Base-by-base conservation (phyloP, 148 eudicot species). In the Fagopyrum tataricum region DNA sequence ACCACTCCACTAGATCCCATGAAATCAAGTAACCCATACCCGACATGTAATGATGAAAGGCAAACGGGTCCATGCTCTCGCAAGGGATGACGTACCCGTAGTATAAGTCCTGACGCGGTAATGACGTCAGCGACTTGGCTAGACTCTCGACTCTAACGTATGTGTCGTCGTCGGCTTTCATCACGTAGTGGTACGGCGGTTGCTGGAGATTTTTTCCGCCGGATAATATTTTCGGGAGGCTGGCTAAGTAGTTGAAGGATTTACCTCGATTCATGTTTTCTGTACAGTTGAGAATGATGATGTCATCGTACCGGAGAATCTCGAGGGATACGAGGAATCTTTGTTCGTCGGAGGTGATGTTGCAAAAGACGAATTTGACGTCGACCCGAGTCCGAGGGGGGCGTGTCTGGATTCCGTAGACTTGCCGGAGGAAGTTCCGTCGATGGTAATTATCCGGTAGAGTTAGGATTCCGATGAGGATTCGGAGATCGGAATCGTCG, bases 111-210 rank as follows among this genome's bases (percentile, higher is more conserved):
- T 44, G 14, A 70, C 91, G 86, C 1, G 89, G 85, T 17, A 84
- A 24, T 20, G 80, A 75, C 20, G 68, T 17, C 2, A 88, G 77
- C 3, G 89, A 85, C 13, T 9, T 1, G 10, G 82, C 87, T 73
- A 85, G 49, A 0, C 75, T 82, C 4, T 42, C 69, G 0, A 84
- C 74, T 40, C 86, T 74, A 5, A 85, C 5, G 79, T 44, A 88
- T 20, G 81, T 80, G 72, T 84, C 91, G 37, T 88, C 89, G 46
- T 88, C 91, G 0, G 84, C 89, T 70, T 88, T 86, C 91, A 88
- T 85, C 40, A 86, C 81, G 61, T 88, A 88, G 73, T 88, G 78
- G 40, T 88, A 85, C 0, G 42, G 73, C 20, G 44, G 59, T 11
- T 2, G 37, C 64, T 14, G 64, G 64, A 58, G 37, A 3, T 4